Conservation (phyloP, 441 rosid genomes). For the Biscutella laevigata region DNA sequence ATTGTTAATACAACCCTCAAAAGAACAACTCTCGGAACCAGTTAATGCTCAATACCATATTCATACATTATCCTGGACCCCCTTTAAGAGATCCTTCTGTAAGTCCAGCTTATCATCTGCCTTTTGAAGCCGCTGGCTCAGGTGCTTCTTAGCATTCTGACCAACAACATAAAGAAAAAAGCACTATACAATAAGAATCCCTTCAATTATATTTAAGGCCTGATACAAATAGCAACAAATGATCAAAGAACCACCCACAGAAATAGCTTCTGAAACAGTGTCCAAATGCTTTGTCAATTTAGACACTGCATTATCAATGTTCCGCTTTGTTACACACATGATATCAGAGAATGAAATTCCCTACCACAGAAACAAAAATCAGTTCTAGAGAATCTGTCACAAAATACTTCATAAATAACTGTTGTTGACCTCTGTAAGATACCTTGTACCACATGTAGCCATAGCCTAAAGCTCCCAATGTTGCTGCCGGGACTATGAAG, state of each 20-base stretch:
- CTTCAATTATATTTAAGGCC: neutral
- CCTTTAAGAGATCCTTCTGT: constrained; percentile 68
- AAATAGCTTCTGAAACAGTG: constrained; percentile 57
- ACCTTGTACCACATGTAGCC: constrained; percentile 99
- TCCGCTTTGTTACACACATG: constrained; percentile 78
- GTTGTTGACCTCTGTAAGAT: neutral
- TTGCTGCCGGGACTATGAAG: constrained; percentile 66
- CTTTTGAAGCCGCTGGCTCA: constrained; percentile 66
- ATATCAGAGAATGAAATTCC: constrained; percentile 81
- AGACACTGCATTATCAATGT: constrained; percentile 63
- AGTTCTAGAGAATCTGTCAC: neutral
- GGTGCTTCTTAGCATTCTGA: constrained; percentile 81
- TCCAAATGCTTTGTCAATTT: constrained; percentile 82
- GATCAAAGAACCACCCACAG: constrained; percentile 40
- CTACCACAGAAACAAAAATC: constrained; percentile 27
- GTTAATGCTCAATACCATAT: neutral
- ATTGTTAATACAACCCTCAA: constrained; percentile 6
- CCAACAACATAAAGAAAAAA: constrained; percentile 20
- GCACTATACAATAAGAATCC: neutral
- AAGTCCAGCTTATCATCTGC: constrained; percentile 77
- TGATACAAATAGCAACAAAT: constrained; percentile 9
- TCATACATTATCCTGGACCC: constrained; percentile 64
- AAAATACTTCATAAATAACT: neutral
- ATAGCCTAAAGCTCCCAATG: constrained; percentile 86
- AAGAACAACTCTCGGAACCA: neutral